These are phyloP conservation scores for Ophiosphaerella korrae DNA, from an alignment of 2,329 filamentous ascomycete genomes.

Conservation along the genomic window DNA sequence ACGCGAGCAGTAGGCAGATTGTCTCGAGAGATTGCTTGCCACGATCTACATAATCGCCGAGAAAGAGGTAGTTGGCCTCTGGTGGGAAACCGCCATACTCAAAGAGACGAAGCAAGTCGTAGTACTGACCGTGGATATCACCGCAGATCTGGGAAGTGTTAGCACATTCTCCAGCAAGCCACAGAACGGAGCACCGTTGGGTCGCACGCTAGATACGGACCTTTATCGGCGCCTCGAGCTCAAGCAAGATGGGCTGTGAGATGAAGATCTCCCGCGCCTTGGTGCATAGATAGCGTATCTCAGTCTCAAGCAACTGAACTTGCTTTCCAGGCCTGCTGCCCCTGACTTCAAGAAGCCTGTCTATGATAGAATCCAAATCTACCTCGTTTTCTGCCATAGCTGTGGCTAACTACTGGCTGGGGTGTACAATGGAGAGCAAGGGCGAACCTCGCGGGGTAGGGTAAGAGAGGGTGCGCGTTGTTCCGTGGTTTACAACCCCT, in stretches of 20 bases:
- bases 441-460: conserved; percentile 42
- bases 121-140: conserved; percentile 99
- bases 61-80: conserved; percentile 98
- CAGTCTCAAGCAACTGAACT: conserved; percentile 92
- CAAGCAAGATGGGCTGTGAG: conserved; percentile 95
- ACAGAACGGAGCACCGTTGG: no score
- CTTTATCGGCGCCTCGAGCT: conserved; percentile 99
- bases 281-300: conserved; percentile 97
- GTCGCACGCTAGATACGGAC: conserved; percentile 57
- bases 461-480: conserved; percentile 33
- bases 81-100: conserved; percentile 98
- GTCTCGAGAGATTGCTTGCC: conserved; percentile 99
- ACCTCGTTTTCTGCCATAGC: conserved; percentile 85
- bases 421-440: conserved; percentile 29
- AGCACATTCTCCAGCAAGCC: conserved; percentile 7
- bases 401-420: conserved; percentile 46
- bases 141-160: conserved; percentile 79
- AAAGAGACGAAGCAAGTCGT: conserved; percentile 94
- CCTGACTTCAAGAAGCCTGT: conserved; percentile 94
- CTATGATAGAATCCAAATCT: conserved; percentile 99
- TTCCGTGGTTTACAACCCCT: conserved; percentile 26
- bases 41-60: conserved; percentile 97
- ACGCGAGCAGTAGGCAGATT: conserved; percentile 92
- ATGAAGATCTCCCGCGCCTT: conserved; percentile 99
- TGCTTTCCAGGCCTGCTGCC: conserved; percentile 98